Conservation (phyloP, 1,139 yeast genomes). For the Magnusiomyces fungicola region DNA sequence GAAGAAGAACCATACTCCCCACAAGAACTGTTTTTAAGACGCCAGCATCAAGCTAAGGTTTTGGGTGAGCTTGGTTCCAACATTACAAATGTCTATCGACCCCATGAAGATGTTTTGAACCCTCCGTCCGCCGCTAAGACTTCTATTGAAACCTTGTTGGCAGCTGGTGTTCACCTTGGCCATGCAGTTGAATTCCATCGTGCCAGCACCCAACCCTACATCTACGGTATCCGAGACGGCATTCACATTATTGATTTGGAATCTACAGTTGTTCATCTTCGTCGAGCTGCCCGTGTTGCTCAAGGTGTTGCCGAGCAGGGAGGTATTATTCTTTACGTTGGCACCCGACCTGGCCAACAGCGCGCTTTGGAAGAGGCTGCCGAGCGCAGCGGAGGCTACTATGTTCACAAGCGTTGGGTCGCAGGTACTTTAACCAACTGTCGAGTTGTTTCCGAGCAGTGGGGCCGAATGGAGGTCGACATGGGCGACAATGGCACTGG, state of each 20-base stretch:
- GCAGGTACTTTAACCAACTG: conserved; percentile 93
- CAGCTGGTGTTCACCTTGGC: conserved; percentile 94
- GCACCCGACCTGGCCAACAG: conserved; percentile 74
- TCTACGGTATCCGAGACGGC: conserved; percentile 83
- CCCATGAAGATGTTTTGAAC: conserved; percentile 54
- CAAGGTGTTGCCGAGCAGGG: conserved; percentile 79
- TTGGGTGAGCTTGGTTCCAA: conserved; percentile 56
- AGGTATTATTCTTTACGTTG: conserved; percentile 77
- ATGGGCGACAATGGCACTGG: conserved; percentile 55
- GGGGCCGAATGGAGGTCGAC: conserved; percentile 61
- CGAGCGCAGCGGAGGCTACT: conserved; percentile 65
- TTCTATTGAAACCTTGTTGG: conserved; percentile 62
- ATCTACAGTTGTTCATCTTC: conserved; percentile 65
- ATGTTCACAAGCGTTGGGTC: conserved; percentile 81
- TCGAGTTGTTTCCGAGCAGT: conserved; percentile 53
- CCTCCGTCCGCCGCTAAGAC: conserved; percentile 55
- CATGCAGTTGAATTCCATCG: conserved; percentile 77
- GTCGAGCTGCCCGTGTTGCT: conserved; percentile 71
- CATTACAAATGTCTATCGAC: conserved; percentile 56
- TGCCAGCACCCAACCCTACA: conserved; percentile 78
- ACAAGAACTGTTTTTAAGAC: conserved; percentile 73
- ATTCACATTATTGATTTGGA: conserved; percentile 85
- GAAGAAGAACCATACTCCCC: conserved; percentile 50
- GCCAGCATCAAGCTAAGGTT: conserved; percentile 48
- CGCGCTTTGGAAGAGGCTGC: conserved; percentile 77